Base-by-base conservation (phyloP, 2,329 filamentous ascomycete species). In the Paraconiothyrium brasiliense region DNA sequence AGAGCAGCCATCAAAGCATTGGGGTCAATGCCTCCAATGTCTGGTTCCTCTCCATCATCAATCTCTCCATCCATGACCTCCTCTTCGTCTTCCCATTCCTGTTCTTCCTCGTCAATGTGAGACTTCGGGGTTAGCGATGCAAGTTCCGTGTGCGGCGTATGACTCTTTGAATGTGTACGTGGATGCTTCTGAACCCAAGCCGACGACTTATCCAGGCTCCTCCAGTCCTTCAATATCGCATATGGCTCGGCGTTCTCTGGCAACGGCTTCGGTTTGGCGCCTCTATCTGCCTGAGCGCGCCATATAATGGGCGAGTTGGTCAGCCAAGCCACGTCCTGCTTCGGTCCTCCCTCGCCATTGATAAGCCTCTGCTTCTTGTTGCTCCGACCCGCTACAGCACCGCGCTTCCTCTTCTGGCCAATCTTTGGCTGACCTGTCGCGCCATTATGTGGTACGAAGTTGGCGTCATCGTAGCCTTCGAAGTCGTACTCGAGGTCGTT, bases 401-500 rank as follows among this genome's bases (percentile, higher is more conserved):
- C 56, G 37, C 72, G 70, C 69, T 77, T 79, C 63, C 75, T 69
- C 65, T 76, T 76, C 54, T 69, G 56, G 34, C 69, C 72, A 30
- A 63, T 66, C 50, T 72, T 73, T 4, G 51, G n/a, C 24, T 41
- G 20, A 22, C 57, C 57, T 52, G 64, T 60, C 47, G 67, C 67
- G 11, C 61, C 49, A 8, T 71, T 60, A 32, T 74, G 69, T 2
- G 66, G 62, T 4, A 69, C 63, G 47, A 73, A 72, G 10, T 76
- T 78, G 60, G 78, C 70, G 52, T 83, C 81, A 66, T 82, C 80
- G 54, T 83, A 83, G 46, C 79, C 77, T 64, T 83, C 81, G 16
- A 79, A 80, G 13, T 75, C 81, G 63, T 84, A 84, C 58, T 84
- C 82, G 47, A 83, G 70, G 60, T 84, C 83, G 59, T 80, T 79